Evolutionary conservation across 1,284 basidiomycete genomes (phyloP), one percentile per base, ranked within the genome.

Genomic region (Sporisorium scitamineum): DNA sequence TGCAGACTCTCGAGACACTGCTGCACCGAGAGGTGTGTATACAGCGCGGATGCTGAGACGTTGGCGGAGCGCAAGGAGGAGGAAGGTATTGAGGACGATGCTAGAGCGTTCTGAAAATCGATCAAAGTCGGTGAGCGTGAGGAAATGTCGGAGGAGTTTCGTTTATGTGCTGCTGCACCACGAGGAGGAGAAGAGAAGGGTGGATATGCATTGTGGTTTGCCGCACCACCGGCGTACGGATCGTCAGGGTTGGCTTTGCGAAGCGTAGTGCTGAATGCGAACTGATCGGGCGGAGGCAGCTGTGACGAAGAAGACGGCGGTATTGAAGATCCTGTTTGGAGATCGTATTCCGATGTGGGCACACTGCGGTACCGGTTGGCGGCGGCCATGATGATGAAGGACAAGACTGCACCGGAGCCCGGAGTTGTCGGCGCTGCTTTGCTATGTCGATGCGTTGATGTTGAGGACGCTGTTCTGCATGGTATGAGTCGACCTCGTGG

Each of bases 241-340:
- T 73, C 70, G 53, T 74, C 76, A 5, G 74, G 45, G 44, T 57
- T 58, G 29, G 68, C 63, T 54, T 75, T 78, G 44, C 78, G 67
- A 8, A 80, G 66, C 1, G 78, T 76, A 5, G 78, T 80, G 56
- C 78, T 80, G 63, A 78, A 80, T 3, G 76, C 78, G 50, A 69
- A 80, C 45, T 75, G 71, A 47, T 73, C 63, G 3, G 67, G 16
- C 7, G 62, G 57, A 20, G 62, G 66, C 6, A 65, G 54, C n/a
- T 57, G 32, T 0, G 67, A 42, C n/a, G 39, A 62, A 5, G 55
- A 45, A 0, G 72, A 61, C 2, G 67, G 44, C 9, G 63, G 59
- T 53, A 65, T 50, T 44, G 67, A 31, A 2, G 50, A 16, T 20
- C 14, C 59, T 16, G 44, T 22, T 8, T 48, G 47, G 8, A 66